phyloP scores from a whole-genome alignment of 1,139 yeast genomes.

The Kodamaea ohmeri region DNA sequence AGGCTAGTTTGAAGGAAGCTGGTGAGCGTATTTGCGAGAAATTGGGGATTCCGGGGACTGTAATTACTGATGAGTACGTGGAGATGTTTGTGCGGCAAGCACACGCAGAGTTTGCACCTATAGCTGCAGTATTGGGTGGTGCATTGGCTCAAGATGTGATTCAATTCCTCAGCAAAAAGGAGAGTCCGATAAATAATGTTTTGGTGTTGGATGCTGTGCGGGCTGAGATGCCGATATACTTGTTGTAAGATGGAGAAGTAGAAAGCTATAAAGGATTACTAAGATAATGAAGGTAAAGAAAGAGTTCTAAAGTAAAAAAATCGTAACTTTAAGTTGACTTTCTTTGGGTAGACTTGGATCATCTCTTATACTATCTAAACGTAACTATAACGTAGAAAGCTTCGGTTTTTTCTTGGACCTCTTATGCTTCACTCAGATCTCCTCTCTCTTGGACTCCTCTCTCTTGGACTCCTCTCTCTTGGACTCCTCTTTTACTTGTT shows the following conservation, averaged over 20 bases:
- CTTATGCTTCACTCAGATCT: no score
- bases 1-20: constrained; percentile 21
- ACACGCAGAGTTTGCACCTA: constrained; percentile 75
- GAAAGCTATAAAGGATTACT: no score
- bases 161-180: constrained; percentile 72
- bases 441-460: no score
- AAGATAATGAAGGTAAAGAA: no score
- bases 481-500: constrained; percentile 5
- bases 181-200: constrained; percentile 79
- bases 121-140: constrained; percentile 89
- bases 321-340: no score
- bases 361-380: no score
- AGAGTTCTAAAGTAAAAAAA: no score
- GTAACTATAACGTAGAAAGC: no score
- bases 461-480: not conserved
- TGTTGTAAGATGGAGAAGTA: constrained; percentile 26
- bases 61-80: constrained; percentile 38
- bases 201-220: constrained; percentile 70
- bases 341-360: no score
- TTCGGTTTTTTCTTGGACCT: no score
- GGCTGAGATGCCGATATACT: constrained; percentile 75
- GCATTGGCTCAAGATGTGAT: constrained; percentile 87
- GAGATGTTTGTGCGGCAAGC: constrained; percentile 47
- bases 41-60: constrained; percentile 38
- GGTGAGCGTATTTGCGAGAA: constrained; percentile 25